Conservation (phyloP, 2,329 filamentous ascomycete species). For the Xylariales sp. region DNA sequence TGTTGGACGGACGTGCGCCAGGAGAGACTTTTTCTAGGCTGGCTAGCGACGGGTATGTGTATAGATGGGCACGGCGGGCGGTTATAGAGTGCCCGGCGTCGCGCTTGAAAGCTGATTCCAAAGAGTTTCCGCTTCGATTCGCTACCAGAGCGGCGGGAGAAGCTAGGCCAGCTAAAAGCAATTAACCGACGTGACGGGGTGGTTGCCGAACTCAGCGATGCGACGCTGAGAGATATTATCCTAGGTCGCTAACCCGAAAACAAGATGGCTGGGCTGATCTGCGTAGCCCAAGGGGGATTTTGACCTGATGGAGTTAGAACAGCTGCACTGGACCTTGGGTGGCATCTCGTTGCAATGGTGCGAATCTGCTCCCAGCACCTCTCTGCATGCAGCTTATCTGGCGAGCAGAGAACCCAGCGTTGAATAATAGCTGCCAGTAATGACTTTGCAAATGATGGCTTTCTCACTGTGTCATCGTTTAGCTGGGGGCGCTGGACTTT, state of each 20-base stretch:
- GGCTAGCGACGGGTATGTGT: too few relatives aligned
- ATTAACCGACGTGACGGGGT: slow-evolving; percentile 5
- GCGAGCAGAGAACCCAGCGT: too few relatives aligned
- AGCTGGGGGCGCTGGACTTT: too few relatives aligned
- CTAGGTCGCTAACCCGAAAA: slow-evolving; percentile 6
- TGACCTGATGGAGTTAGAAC: slow-evolving; percentile 1
- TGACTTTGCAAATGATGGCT: too few relatives aligned
- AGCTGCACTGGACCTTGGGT: background rate
- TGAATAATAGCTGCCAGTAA: too few relatives aligned
- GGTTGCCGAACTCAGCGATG: slow-evolving; percentile 4
- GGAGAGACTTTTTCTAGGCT: too few relatives aligned
- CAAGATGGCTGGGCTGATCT: slow-evolving; percentile 4
- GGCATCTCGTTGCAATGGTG: background rate
- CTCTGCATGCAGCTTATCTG: background rate
- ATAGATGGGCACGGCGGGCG: too few relatives aligned
- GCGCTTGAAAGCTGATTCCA: background rate
- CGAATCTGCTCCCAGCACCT: background rate
- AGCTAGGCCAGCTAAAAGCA: slow-evolving; percentile 2
- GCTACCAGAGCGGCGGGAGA: slow-evolving; percentile 5
- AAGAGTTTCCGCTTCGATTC: background rate
- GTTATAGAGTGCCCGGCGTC: too few relatives aligned
- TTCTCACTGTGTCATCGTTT: too few relatives aligned
- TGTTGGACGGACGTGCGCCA: too few relatives aligned
- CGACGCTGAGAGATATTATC: slow-evolving; percentile 2
- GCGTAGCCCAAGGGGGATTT: background rate